These are phyloP conservation scores for Styphnolobium japonicum DNA, from an alignment of 306 rosid genomes.

Conservation along the genomic window DNA sequence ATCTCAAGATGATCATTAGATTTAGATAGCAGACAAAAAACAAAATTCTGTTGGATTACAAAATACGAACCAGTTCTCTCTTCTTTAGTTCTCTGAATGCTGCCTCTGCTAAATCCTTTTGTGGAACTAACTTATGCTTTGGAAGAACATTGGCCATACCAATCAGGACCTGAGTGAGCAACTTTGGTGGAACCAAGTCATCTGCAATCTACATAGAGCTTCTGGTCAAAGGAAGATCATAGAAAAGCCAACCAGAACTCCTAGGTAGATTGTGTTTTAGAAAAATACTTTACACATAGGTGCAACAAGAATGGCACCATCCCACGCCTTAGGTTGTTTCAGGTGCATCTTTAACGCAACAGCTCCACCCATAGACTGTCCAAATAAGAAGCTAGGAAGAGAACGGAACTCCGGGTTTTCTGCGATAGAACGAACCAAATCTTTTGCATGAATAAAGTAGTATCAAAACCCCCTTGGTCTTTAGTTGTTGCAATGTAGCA, in stretches of 20 bases:
- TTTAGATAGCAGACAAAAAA: not conserved
- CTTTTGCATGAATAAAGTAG: not conserved
- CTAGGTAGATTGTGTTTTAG: conserved; percentile 25
- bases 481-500: not conserved
- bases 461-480: not conserved
- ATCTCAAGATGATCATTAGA: not conserved
- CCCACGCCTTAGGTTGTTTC: conserved; percentile 81
- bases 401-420: conserved; percentile 56
- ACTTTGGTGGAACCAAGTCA: conserved; percentile 77
- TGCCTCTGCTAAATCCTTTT: conserved; percentile 74
- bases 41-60: not conserved
- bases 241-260: not conserved
- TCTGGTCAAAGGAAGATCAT: conserved; percentile 26
- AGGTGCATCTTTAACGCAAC: conserved; percentile 75
- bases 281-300: conserved; percentile 93
- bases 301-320: conserved; percentile 88
- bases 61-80: conserved; percentile 56
- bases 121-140: conserved; percentile 78
- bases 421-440: conserved; percentile 39
- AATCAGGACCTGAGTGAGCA: conserved; percentile 54
- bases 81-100: conserved; percentile 74
- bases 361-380: conserved; percentile 96
- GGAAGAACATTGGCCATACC: conserved; percentile 68
- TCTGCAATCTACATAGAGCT: conserved; percentile 74
- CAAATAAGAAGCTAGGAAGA: conserved; percentile 81